A percentile compares a stretch with the other conserved stretches of the same genome.
These are phyloP conservation scores for Skeletonema tropicum DNA, from an alignment of 108 stramenopile genomes.

Conservation along the genomic window DNA sequence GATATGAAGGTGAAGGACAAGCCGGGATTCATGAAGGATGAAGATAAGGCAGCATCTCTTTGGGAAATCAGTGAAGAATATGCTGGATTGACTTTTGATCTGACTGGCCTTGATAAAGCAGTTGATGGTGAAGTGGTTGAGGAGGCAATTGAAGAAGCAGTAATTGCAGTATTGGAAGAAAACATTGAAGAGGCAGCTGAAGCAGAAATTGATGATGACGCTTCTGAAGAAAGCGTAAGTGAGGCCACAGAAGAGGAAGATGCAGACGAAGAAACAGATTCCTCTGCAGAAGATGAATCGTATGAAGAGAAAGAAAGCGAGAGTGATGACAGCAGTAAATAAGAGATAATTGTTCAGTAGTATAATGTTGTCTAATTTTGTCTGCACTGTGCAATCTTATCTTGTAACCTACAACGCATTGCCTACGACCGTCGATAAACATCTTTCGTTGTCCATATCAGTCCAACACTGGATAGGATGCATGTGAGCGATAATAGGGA, in stretches of 20 bases:
- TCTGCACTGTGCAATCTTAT: too few species aligned
- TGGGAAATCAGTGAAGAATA: slow-evolving; percentile 67
- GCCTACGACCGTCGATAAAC: slow-evolving; percentile 22
- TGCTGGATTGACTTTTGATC: slow-evolving; percentile 55
- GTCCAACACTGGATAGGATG: slow-evolving; percentile 46
- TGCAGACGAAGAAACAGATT: background rate
- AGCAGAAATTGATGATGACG: background rate
- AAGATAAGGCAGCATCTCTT: slow-evolving; percentile 52
- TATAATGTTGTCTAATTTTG: too few species aligned
- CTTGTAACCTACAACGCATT: background rate
- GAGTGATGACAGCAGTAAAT: background rate
- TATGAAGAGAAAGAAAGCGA: background rate
- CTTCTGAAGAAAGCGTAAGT: background rate
- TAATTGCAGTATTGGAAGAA: background rate
- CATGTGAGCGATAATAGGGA: slow-evolving; percentile 56
- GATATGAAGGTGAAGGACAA: slow-evolving; percentile 51
- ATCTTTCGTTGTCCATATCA: slow-evolving; percentile 41
- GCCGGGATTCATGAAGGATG: slow-evolving; percentile 51
- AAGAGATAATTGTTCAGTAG: background rate
- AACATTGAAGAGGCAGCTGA: background rate
- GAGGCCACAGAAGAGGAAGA: background rate
- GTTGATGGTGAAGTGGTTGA: background rate
- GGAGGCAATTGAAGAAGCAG: slow-evolving; percentile 1
- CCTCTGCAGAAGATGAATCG: too few species aligned
- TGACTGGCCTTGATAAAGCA: slow-evolving; percentile 5